Conservation (phyloP, 2,329 filamentous ascomycete genomes). For the Scopulariopsis brevicaulis region DNA sequence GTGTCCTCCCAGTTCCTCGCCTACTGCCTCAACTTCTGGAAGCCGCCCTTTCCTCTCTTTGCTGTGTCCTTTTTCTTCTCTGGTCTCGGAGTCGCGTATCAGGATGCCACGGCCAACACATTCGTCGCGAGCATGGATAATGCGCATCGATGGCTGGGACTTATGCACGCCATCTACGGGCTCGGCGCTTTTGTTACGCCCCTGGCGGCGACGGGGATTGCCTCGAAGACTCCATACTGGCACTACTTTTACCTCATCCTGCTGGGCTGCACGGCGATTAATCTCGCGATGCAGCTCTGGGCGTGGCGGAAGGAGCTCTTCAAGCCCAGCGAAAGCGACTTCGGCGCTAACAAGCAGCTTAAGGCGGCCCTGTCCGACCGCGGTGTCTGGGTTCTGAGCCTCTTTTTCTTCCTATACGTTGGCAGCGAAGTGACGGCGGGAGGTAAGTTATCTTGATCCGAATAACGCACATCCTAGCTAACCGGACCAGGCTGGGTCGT, state of each 20-base stretch:
- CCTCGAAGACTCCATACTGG: constrained; percentile 47
- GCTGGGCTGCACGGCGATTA: constrained; percentile 44
- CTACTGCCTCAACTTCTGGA: constrained; percentile 53
- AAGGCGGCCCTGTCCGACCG: constrained; percentile 7
- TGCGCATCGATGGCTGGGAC: constrained; percentile 43
- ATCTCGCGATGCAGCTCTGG: constrained; percentile 49
- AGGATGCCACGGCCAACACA: constrained; percentile 45
- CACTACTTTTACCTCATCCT: constrained; percentile 62
- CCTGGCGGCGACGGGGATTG: constrained; percentile 63
- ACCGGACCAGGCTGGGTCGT: constrained; percentile 68
- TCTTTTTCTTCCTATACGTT: constrained; percentile 36
- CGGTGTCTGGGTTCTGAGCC: constrained; percentile 18
- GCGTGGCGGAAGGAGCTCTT: constrained; percentile 52
- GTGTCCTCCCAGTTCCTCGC: constrained; percentile 45
- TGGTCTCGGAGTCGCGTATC: constrained; percentile 44
- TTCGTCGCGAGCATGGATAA: constrained; percentile 44
- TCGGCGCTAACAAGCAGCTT: constrained; percentile 10
- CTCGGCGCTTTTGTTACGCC: constrained; percentile 56
- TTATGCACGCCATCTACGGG: constrained; percentile 57
- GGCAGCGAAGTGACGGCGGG: constrained; percentile 55
- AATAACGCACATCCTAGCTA: background rate
- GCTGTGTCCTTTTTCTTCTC: constrained; percentile 59
- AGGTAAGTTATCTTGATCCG: constrained; percentile 41
- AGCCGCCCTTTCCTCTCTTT: constrained; percentile 59
- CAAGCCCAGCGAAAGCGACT: constrained; percentile 4